phyloP scores from a whole-genome alignment of 345 rosid genomes.

The Passiflora organensis region DNA sequence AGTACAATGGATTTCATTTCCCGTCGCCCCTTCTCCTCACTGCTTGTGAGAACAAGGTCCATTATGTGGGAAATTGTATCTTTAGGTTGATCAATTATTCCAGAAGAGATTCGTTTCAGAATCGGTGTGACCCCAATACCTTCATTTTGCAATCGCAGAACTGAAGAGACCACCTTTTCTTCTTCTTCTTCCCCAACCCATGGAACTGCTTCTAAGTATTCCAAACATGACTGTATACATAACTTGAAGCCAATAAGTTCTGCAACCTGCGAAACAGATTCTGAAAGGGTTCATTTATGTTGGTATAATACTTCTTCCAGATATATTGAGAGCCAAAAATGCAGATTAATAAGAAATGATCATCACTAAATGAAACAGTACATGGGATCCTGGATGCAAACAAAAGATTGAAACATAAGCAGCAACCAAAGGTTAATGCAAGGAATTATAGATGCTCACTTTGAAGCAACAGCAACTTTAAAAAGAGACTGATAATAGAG shows the following conservation, averaged over 20 bases:
- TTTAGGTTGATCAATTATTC: conserved; percentile 43
- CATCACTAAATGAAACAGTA: too few relatives aligned
- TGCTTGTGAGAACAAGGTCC: conserved; percentile 84
- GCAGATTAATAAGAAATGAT: too few relatives aligned
- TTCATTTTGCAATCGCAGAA: conserved; percentile 61
- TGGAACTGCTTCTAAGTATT: conserved; percentile 96
- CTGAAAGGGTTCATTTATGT: too few relatives aligned
- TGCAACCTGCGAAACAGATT: conserved; percentile 45
- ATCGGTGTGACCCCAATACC: conserved; percentile 67
- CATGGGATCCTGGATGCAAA: too few relatives aligned
- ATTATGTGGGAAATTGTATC: conserved; percentile 78
- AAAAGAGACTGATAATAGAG: too few relatives aligned
- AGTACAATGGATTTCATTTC: conserved; percentile 84
- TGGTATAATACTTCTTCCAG: too few relatives aligned
- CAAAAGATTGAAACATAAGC: too few relatives aligned
- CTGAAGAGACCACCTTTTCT: conserved; percentile 76
- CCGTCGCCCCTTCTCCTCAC: conserved; percentile 81
- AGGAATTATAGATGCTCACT: neutral
- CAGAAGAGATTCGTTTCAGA: conserved; percentile 69
- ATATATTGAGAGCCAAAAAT: too few relatives aligned
- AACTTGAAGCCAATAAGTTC: conserved; percentile 65
- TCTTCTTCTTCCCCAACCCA: conserved; percentile 99
- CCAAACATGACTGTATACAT: conserved; percentile 76
- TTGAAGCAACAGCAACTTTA: too few relatives aligned
- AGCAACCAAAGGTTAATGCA: neutral